Evolutionary conservation across 2,329 filamentous ascomycete genomes (phyloP), one percentile per base, ranked within the genome.

Genomic region (Trichoderma endophyticum): DNA sequence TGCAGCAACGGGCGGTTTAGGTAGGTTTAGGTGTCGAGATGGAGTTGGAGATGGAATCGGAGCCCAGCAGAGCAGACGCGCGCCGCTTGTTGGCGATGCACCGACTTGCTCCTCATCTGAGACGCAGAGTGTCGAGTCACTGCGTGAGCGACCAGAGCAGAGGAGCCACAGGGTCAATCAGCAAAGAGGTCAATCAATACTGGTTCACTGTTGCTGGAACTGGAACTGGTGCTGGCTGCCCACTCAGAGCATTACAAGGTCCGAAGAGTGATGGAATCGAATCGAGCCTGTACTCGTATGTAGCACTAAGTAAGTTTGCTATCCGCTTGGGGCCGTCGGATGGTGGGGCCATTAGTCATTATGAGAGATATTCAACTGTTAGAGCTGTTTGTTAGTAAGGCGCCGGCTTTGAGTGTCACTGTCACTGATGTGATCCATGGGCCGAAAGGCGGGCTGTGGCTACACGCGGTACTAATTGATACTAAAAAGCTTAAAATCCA

Each of bases 1-100:
- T 36, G 34, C 34, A 36, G 34, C 34, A 36, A 28, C 15, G 67
- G 28, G 32, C 57, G 64, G 24, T 56, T 43, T 43, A 43, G 39
- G 43, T 11, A 24, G 21, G n/a, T 24, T 48, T 54, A 24, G 48
- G 48, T 54, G 48, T 54, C 21, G 48, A 24, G n/a, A 24, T 54
- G n/a, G 36, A 43, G 39, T n/a, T 43, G 39, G 39, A 43, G 39
- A 43, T 43, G 39, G 39, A 43, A 6, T 14, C 21, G n/a, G 36
- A 56, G 63, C 63, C 54, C 61, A 57, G 67, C 71, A 43, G 36
- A 57, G 60, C 70, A 72, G 63, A 63, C 71, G 63, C 64, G 64
- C 63, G 71, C 71, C 71, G 64, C 57, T 68, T 32, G 64, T 69
- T 72, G 71, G 71, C 64, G 60, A 72, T 72, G 71, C 57, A 68